Base-by-base conservation (phyloP, 163 green algal genomes). In the Scenedesmus sp. region DNA sequence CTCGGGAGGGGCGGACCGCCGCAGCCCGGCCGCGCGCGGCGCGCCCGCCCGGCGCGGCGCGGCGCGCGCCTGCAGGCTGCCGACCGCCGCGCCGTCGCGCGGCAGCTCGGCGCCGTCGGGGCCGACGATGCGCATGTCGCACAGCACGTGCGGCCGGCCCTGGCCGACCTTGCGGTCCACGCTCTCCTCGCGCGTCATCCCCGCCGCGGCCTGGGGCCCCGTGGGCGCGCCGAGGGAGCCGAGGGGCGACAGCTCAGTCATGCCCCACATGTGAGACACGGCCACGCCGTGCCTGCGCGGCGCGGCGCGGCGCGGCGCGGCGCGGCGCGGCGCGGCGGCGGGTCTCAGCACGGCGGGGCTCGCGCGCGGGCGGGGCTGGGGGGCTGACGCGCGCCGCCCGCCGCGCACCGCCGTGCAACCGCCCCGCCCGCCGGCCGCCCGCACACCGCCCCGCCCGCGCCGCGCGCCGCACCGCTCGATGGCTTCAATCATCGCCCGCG, bases 201-300 rank as follows among this genome's bases (percentile, higher is more conserved):
- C 48, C 3, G 62, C 42, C 6, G 34, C 75, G 54, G 63, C 15
- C 64, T 77, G 74, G 20, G 17, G 20, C 7, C 60, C 54, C 76
- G 91, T 93, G 45, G 88, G 75, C 18, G 77, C 63, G 11, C 84
- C 83, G 17, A 92, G 11, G 2, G 82, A 93, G 54, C 91, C 91
- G n/a, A 93, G 72, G 5, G 93, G 93, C 0, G 56, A 84, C 10
- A 92, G 75, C 85, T 97, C 93, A 0, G 93, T 97, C 92, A 97
- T 97, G 29, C 92, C 93, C 92, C 92, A 97, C 63, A 89, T 72
- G 70, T 95, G 89, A 13, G 84, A 75, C 50, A 96, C 90, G 45
- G 94, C 83, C 64, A 94, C 82, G 13, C 86, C 84, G 22, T 87
- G 72, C 18, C 74, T 85, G 71, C 34, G 24, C 50, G 50, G 18